Evolutionary conservation across 2,329 filamentous ascomycete species (phyloP).

Genomic region (Monosporascus sp.): DNA sequence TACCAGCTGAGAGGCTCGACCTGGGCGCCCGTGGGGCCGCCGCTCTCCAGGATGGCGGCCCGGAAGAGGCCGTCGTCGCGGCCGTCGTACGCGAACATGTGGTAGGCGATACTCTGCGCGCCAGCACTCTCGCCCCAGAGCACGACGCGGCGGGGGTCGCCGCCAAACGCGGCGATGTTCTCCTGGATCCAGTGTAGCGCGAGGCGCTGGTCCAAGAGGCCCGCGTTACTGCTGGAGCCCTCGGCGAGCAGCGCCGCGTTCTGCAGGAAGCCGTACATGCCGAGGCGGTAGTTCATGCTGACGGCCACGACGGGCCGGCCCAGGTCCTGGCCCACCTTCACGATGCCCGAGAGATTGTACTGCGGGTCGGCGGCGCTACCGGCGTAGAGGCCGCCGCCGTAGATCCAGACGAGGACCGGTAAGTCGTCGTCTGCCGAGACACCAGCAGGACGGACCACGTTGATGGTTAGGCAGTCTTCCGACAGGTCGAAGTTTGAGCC

Average conservation of each 20-base stretch:
- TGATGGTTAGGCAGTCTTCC: conserved; percentile 43
- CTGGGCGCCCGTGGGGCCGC: conserved; percentile 30
- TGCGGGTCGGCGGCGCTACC: conserved; percentile 48
- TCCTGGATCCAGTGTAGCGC: conserved; percentile 47
- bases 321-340: conserved; percentile 46
- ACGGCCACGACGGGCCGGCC: conserved; percentile 49
- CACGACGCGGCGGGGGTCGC: conserved; percentile 39
- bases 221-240: conserved; percentile 43
- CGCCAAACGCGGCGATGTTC: conserved; percentile 48
- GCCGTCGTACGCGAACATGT: conserved; percentile 51
- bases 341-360: conserved; percentile 61
- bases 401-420: conserved; percentile 51
- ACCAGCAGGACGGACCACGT: conserved; percentile 36
- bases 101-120: conserved; percentile 37
- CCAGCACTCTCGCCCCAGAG: conserved; percentile 45
- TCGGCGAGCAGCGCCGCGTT: conserved; percentile 37
- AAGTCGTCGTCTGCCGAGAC: conserved; percentile 23
- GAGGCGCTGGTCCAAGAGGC: conserved; percentile 44
- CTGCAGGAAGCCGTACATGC: conserved; percentile 49
- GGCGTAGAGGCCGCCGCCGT: conserved; percentile 48
- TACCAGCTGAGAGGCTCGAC: conserved; percentile 31
- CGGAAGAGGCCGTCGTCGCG: conserved; percentile 51
- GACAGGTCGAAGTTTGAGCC: conserved; percentile 35
- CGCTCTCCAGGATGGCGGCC: conserved; percentile 49
- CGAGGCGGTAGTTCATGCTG: conserved; percentile 49